These are phyloP conservation scores for Saccharomyces hybrid DNA, from an alignment of 1,139 yeast species.

Conservation along the genomic window DNA sequence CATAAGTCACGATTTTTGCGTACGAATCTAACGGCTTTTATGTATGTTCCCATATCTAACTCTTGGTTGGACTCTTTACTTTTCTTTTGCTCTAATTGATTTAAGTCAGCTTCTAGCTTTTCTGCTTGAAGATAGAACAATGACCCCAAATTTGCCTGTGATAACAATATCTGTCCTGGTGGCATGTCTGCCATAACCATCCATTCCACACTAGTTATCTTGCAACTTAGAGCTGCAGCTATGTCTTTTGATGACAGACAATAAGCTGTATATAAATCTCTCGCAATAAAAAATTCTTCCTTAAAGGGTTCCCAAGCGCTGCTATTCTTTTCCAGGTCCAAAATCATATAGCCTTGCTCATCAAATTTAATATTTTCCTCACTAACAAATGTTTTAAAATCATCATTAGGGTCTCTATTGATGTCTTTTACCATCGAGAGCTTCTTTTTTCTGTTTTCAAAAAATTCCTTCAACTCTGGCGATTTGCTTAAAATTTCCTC, in stretches of 20 bases:
- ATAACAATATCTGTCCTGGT: conserved; percentile 54
- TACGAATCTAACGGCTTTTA: conserved; percentile 20
- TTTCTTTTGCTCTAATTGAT: conserved; percentile 21
- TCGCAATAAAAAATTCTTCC: conserved; percentile 66
- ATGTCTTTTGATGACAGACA: conserved; percentile 62
- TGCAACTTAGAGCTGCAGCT: conserved; percentile 53
- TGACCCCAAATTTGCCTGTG: conserved; percentile 68
- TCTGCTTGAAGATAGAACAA: conserved; percentile 65
- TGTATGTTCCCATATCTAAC: conserved; percentile 25
- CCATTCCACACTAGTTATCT: conserved; percentile 60
- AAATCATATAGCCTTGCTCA: conserved; percentile 28
- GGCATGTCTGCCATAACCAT: conserved; percentile 67
- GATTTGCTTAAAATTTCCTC: conserved; percentile 42
- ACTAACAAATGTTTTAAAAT: conserved; percentile 26
- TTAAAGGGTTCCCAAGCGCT: conserved; percentile 64
- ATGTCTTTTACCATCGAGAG: conserved; percentile 2
- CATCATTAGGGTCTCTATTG: conserved; percentile 5
- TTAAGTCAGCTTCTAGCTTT: conserved; percentile 46
- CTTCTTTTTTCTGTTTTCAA: conserved; percentile 26
- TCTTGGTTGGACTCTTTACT: conserved; percentile 21
- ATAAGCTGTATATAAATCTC: conserved; percentile 62
- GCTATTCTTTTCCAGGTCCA: conserved; percentile 30
- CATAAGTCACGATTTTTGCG: conserved; percentile 36
- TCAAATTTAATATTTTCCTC: conserved; percentile 26
- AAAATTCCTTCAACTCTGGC: conserved; percentile 27